phyloP scores from a whole-genome alignment of 2,329 filamentous ascomycete genomes.

The Dothistroma pini region DNA sequence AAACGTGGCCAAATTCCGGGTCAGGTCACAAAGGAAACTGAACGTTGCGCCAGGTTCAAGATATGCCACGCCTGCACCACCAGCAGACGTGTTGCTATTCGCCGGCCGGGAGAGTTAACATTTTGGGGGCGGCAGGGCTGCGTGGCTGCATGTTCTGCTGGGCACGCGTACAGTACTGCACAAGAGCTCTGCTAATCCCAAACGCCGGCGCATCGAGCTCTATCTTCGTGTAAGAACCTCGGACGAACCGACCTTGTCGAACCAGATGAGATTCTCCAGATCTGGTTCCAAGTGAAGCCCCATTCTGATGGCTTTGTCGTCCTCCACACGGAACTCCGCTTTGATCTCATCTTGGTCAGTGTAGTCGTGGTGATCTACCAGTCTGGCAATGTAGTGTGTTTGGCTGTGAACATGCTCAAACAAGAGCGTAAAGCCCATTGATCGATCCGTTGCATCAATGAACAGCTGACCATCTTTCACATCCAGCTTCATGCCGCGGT shows the following conservation, averaged over 20 bases:
- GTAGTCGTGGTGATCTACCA: conserved; percentile 17
- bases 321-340: conserved; percentile 24
- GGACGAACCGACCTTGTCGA: conserved; percentile 25
- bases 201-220: background rate
- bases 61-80: too few relatives aligned
- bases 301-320: conserved; percentile 19
- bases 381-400: conserved; percentile 29
- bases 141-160: too few relatives aligned
- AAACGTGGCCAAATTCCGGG: background rate
- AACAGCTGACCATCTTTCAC: conserved; percentile 30
- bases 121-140: too few relatives aligned
- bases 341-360: conserved; percentile 12
- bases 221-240: background rate
- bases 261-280: conserved; percentile 29
- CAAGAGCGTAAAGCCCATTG: conserved; percentile 30
- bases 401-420: conserved; percentile 33
- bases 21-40: background rate
- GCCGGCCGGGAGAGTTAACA: too few relatives aligned
- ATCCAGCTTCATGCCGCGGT: conserved; percentile 28
- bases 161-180: background rate
- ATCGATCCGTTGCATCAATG: conserved; percentile 35
- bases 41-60: too few relatives aligned
- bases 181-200: background rate
- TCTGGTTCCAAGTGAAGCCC: conserved; percentile 25
- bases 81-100: too few relatives aligned